Conservation (phyloP, 345 rosid genomes). For the Raphanus raphanistrum region DNA sequence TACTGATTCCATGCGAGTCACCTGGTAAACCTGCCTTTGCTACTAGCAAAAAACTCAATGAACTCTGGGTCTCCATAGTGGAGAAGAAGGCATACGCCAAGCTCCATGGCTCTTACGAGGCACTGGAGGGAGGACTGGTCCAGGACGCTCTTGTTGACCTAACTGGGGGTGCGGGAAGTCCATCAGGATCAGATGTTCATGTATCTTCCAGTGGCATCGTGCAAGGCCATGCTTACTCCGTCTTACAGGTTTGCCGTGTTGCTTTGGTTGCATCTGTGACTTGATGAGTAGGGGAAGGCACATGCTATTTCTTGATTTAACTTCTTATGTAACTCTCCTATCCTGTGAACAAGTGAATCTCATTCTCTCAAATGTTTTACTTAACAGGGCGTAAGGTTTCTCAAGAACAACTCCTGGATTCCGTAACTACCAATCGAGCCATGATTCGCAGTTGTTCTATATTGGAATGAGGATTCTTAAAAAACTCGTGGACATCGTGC, state of each 20-base stretch:
- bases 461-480: slow-evolving; percentile 98
- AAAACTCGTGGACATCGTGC: slow-evolving; percentile 98
- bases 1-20: slow-evolving; percentile 96
- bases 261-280: slow-evolving; percentile 13
- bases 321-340: not conserved
- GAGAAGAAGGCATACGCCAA: slow-evolving; percentile 99
- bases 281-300: slow-evolving; percentile 21
- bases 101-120: slow-evolving; percentile 98
- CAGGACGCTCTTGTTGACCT: slow-evolving; percentile 99
- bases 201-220: slow-evolving; percentile 99
- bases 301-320: not conserved
- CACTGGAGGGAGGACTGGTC: slow-evolving; percentile 98
- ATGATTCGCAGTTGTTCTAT: slow-evolving; percentile 89
- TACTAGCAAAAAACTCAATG: slow-evolving; percentile 86
- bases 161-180: slow-evolving; percentile 99
- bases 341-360: not conserved
- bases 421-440: slow-evolving; percentile 89
- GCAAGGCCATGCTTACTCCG: slow-evolving; percentile 98
- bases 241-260: slow-evolving; percentile 65
- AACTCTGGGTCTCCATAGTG: slow-evolving; percentile 94
- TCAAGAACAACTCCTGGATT: slow-evolving; percentile 95
- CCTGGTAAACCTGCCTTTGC: slow-evolving; percentile 98
- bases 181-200: too few relatives aligned
- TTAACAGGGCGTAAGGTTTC: slow-evolving; percentile 90
- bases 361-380: slow-evolving; percentile 13